Percentiles rank a stretch among this genome's conserved stretches.
phyloP scores from a whole-genome alignment of 1,139 yeast genomes.

The Nakaseomyces sp. region DNA sequence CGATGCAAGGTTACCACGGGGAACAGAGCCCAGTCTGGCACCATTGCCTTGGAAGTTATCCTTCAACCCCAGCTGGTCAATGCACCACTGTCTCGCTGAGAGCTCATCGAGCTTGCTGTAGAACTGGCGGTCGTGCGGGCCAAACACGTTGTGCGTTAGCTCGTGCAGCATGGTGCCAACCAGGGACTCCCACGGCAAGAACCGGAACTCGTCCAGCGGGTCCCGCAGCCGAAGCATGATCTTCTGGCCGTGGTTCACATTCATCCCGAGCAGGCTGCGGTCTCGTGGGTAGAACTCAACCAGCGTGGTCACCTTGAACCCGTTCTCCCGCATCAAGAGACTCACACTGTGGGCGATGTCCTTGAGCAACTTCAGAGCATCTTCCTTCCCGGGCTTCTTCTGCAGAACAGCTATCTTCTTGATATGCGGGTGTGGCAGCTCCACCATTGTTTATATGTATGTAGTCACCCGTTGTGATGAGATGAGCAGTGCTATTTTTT shows the following conservation, averaged over 20 bases:
- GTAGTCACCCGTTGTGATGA: too few species aligned
- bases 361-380: constrained; percentile 50
- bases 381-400: constrained; percentile 44
- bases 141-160: constrained; percentile 67
- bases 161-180: constrained; percentile 87
- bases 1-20: not conserved
- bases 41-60: constrained; percentile 43
- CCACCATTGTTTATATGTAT: not conserved
- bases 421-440: constrained; percentile 21
- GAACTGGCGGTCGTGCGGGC: constrained; percentile 73
- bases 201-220: constrained; percentile 45
- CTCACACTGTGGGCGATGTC: constrained; percentile 55
- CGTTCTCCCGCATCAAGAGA: constrained; percentile 65
- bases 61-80: constrained; percentile 37
- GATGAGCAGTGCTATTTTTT: not conserved
- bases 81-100: constrained; percentile 47
- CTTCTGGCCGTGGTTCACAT: constrained; percentile 76
- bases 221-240: constrained; percentile 64
- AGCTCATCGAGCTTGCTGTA: constrained; percentile 57
- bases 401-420: constrained; percentile 46
- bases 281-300: constrained; percentile 83
- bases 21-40: constrained; percentile 31
- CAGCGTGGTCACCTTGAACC: constrained; percentile 56
- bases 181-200: constrained; percentile 58
- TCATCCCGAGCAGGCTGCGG: constrained; percentile 61